phyloP scores from a whole-genome alignment of 495 filamentous ascomycete species.

The Aspergillus nanangensis region DNA sequence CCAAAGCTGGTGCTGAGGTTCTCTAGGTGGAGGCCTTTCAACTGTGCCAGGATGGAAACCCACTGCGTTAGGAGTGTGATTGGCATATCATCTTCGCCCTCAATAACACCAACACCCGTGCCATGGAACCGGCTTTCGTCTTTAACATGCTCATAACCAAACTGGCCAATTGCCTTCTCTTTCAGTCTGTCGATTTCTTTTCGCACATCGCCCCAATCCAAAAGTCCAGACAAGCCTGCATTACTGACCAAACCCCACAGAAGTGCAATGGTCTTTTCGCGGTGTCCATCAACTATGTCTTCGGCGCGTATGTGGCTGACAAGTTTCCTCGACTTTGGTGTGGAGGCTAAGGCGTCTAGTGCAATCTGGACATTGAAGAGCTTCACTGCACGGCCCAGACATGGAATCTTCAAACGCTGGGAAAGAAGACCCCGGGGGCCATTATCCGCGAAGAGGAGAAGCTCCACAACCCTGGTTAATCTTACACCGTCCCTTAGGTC shows the following conservation, averaged over 20 bases:
- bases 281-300: slow-evolving; percentile 63
- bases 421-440: slow-evolving; percentile 53
- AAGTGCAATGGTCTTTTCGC: slow-evolving; percentile 61
- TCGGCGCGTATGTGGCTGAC: slow-evolving; percentile 45
- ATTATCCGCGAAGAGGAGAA: no score
- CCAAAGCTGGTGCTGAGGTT: slow-evolving; percentile 61
- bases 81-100: slow-evolving; percentile 27
- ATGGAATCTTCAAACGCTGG: slow-evolving; percentile 56
- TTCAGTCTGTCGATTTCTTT: slow-evolving; percentile 47
- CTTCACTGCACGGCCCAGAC: slow-evolving; percentile 52
- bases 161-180: slow-evolving; percentile 18
- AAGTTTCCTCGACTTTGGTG: slow-evolving; percentile 28
- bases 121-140: slow-evolving; percentile 12
- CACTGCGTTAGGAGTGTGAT: slow-evolving; percentile 47
- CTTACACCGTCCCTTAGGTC: slow-evolving; percentile 63
- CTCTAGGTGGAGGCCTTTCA: slow-evolving; percentile 41
- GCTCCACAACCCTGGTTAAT: slow-evolving; percentile 56
- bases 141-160: slow-evolving; percentile 14
- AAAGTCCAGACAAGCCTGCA: slow-evolving; percentile 48
- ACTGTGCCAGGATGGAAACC: slow-evolving; percentile 44
- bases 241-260: slow-evolving; percentile 58
- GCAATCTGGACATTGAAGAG: slow-evolving; percentile 59
- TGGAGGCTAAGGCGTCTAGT: slow-evolving; percentile 45
- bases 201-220: slow-evolving; percentile 51
- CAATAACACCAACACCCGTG: slow-evolving; percentile 15